Evolutionary conservation across 2,329 filamentous ascomycete species (phyloP), one percentile per base, ranked within the genome.

Genomic region (Pyricularia grisea): DNA sequence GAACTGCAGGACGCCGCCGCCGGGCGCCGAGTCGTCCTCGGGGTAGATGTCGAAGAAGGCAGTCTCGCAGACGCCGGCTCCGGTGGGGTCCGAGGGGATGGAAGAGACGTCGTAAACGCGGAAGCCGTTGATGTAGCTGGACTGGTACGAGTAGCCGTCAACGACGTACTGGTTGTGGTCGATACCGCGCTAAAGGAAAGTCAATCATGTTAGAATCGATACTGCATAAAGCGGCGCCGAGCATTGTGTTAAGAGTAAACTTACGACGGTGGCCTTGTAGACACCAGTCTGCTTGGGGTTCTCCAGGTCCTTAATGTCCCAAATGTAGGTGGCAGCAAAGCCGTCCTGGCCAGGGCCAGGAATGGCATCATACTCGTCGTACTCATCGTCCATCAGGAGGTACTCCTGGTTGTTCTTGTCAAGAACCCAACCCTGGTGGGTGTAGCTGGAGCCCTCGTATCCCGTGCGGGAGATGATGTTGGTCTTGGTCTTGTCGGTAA

Each of bases 361-460:
- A 27, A 68, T 33, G 36, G 82, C 78, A n/a, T 81, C 75, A 42
- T 77, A 74, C 75, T 87, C 84, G 73, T 87, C 84, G 28, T 82
- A 78, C 74, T 86, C 84, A 72, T 86, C 84, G 72, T 86, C 83
- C 17, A 82, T 73, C 67, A 86, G 76, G 23, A 86, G 78, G 64
- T 76, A 76, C 72, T 82, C 82, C 61, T 80, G 77, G 76, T 76
- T 81, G 67, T 79, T 74, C 10, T 76, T 73, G 72, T 84, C 79
- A 67, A 84, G 79, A 10, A 87, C 78, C 77, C 81, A 83, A 68
- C 85, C 85, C 73, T 87, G 85, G 74, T 88, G 85, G 1, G 84
- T 86, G 78, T 86, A 87, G 20, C 80, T 75, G n/a, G 83, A 83
- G 60, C 85, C 85, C n/a, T 83, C 80, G 74, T 87, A 88, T 0